Conservation (phyloP, 2,329 filamentous ascomycete species). For the Dactylellina sp. region DNA sequence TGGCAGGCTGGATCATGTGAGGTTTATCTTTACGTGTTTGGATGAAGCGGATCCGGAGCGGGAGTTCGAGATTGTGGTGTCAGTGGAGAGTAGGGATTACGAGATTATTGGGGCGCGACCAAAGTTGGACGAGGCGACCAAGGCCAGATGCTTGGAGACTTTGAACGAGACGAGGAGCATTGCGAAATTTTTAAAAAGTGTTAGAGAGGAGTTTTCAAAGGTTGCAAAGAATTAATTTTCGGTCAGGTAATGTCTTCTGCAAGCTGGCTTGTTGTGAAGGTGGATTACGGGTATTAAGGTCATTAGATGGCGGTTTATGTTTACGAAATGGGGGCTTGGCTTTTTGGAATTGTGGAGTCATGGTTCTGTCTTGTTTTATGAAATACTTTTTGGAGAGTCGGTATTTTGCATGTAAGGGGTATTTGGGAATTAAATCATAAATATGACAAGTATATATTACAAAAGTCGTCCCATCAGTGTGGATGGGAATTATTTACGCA, state of each 20-base stretch:
- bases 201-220: slow-evolving; percentile 78
- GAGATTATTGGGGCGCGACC: slow-evolving; percentile 83
- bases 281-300: neutral
- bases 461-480: too few species aligned
- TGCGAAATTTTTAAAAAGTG: slow-evolving; percentile 79
- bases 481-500: slow-evolving; percentile 8
- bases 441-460: slow-evolving; percentile 23
- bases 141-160: slow-evolving; percentile 80
- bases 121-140: slow-evolving; percentile 80
- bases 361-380: slow-evolving; percentile 10
- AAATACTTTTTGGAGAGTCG: neutral
- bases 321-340: neutral
- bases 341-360: slow-evolving; percentile 17
- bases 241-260: neutral
- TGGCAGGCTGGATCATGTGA: slow-evolving; percentile 83
- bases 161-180: slow-evolving; percentile 85
- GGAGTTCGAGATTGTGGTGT: slow-evolving; percentile 93
- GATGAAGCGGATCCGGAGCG: slow-evolving; percentile 87
- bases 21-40: slow-evolving; percentile 89
- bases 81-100: slow-evolving; percentile 84
- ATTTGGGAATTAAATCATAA: slow-evolving; percentile 4
- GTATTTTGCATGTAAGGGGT: slow-evolving; percentile 14
- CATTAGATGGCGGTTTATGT: neutral
- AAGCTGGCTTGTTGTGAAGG: slow-evolving; percentile 48
- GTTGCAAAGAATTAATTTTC: slow-evolving; percentile 62